Percentiles rank a stretch among this genome's conserved stretches.
Conservation (phyloP, 2,329 filamentous ascomycete genomes). For the Trichoderma sp. region DNA sequence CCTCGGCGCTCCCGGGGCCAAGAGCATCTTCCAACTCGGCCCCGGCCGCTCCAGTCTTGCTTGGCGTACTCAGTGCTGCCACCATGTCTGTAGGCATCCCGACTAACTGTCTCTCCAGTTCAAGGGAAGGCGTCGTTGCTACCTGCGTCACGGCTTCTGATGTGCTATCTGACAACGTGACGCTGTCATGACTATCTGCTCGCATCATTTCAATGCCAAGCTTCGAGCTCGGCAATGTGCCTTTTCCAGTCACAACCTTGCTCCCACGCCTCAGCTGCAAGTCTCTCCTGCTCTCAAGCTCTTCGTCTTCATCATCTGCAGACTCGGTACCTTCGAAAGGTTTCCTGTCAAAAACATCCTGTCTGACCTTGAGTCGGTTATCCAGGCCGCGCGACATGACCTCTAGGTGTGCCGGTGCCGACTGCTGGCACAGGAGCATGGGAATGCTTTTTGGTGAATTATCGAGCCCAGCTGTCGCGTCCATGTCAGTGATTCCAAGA, state of each 20-base stretch:
- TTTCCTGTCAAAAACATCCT: slow-evolving; percentile 70
- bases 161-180: slow-evolving; percentile 52
- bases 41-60: slow-evolving; percentile 16
- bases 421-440: slow-evolving; percentile 57
- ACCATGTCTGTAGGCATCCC: slow-evolving; percentile 20
- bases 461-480: slow-evolving; percentile 35
- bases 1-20: slow-evolving; percentile 34
- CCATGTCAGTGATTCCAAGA: slow-evolving; percentile 71
- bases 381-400: slow-evolving; percentile 62
- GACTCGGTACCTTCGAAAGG: slow-evolving; percentile 75
- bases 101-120: slow-evolving; percentile 34
- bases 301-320: slow-evolving; percentile 92
- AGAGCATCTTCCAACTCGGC: neutral
- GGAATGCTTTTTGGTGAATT: slow-evolving; percentile 45
- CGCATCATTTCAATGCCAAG: slow-evolving; percentile 97
- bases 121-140: slow-evolving; percentile 46
- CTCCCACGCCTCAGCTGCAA: slow-evolving; percentile 48
- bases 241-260: slow-evolving; percentile 43
- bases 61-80: slow-evolving; percentile 27
- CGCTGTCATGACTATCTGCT: slow-evolving; percentile 88
- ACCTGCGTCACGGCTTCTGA: slow-evolving; percentile 52
- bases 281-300: slow-evolving; percentile 57
- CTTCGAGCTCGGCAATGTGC: slow-evolving; percentile 72
- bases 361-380: slow-evolving; percentile 65
- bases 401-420: slow-evolving; percentile 61